Base-by-base conservation (phyloP, 352 stramenopile genomes). In the Globisporangium nagaii region DNA sequence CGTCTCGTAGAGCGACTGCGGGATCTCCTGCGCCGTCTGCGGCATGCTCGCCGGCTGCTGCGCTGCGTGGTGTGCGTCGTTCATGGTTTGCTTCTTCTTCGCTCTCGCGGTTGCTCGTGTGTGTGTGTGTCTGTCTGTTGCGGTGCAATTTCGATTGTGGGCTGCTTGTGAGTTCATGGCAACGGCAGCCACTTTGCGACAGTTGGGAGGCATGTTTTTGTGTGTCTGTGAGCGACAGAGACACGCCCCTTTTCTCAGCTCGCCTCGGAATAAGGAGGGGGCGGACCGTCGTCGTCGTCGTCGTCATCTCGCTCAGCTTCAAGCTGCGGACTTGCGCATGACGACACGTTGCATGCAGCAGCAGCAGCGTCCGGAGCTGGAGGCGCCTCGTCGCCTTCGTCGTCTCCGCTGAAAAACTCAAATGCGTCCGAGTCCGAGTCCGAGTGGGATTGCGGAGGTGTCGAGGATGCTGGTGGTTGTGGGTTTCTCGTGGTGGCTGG, bases 21-120 rank as follows among this genome's bases (percentile, higher is more conserved):
- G 48, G 35, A 63, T 63, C 11, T 63, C 47, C 19, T 52, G 40
- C 28, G 56, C 40, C 20, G 24, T 57, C 10, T 40, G 53, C 17
- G 55, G 39, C 6, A 35, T 58, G 7, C 19, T 39, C 10, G 28
- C 22, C 17, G 37, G 48, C 31, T 39, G 20, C 36, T 31, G 17
- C 8, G 45, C 34, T 44, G n/a, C 35, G 34, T 56, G 24, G 24
- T 44, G 22, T 35, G 15, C 6, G 27, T 36, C 5, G 30, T 41
- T 43, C 44, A 20, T 50, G 3, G 17, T 6, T 0, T n/a, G 42
- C 12, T 31, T 9, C 1, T 17, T 49, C 15, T 12, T 27, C n/a
- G n/a, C n/a, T n/a, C n/a, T n/a, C n/a, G n/a, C n/a, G n/a, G n/a
- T n/a, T 32, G 36, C 34, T 60, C 30, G 10, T n/a, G 13, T 43